phyloP scores from a whole-genome alignment of 768 basidiomycete genomes.

The Psilocybe cyanescens region DNA sequence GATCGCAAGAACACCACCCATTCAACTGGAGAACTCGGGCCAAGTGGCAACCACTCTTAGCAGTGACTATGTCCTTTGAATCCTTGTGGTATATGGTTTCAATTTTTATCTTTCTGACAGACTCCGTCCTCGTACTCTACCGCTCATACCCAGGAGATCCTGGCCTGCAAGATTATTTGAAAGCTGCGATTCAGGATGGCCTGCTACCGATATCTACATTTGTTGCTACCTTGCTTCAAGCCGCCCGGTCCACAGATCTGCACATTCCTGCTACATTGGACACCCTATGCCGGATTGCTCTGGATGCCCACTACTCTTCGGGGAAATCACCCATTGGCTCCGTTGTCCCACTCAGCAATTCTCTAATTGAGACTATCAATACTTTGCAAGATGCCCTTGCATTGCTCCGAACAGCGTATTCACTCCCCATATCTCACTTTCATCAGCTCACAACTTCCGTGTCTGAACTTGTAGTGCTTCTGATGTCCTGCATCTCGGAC shows the following conservation, averaged over 20 bases:
- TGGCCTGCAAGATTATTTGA: conserved; percentile 68
- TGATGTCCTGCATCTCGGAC: conserved; percentile 64
- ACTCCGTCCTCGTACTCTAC: conserved; percentile 71
- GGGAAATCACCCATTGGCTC: conserved; percentile 57
- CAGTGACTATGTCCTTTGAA: conserved; percentile 46
- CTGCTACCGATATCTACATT: conserved; percentile 63
- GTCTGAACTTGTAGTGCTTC: conserved; percentile 64
- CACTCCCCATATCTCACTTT: conserved; percentile 57
- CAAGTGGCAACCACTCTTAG: conserved; percentile 60
- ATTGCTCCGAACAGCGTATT: conserved; percentile 59
- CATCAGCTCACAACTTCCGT: conserved; percentile 62
- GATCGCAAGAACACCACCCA: conserved; percentile 50
- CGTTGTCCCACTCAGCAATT: conserved; percentile 52
- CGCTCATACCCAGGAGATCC: conserved; percentile 73
- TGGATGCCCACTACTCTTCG: conserved; percentile 67
- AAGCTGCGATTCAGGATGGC: conserved; percentile 56
- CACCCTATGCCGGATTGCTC: conserved; percentile 65
- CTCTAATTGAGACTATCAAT: conserved; percentile 50
- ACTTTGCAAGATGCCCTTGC: conserved; percentile 65
- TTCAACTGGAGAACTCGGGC: conserved; percentile 37
- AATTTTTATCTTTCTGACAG: conserved; percentile 36
- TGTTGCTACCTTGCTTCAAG: conserved; percentile 68
- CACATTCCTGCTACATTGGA: conserved; percentile 71
- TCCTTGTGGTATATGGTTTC: neutral
- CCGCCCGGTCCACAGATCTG: conserved; percentile 64